These are phyloP conservation scores for Pythium plurisporium DNA, from an alignment of 352 stramenopile genomes.

Conservation along the genomic window DNA sequence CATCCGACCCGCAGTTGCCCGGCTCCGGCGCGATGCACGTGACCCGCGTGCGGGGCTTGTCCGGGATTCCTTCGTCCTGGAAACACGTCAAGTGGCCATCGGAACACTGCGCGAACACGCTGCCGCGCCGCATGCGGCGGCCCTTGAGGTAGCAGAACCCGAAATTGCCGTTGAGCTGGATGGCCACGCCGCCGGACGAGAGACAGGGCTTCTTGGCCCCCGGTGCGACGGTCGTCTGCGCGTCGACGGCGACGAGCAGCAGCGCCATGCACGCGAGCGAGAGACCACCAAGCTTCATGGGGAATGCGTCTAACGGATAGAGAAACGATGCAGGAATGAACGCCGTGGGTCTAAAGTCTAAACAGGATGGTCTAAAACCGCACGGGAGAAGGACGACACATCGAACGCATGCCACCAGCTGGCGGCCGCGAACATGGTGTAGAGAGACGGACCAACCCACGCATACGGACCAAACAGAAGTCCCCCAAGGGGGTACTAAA, in stretches of 20 bases:
- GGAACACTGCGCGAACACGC: slow-evolving; percentile 36
- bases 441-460: neutral
- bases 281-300: slow-evolving; percentile 9
- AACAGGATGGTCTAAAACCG: too few species aligned
- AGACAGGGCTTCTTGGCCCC: slow-evolving; percentile 29
- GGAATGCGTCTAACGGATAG: neutral
- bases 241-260: neutral
- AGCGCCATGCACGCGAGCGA: neutral
- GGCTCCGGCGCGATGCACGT: slow-evolving; percentile 29
- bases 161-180: slow-evolving; percentile 33
- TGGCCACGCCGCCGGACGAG: slow-evolving; percentile 25
- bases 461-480: neutral
- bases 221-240: slow-evolving; percentile 8
- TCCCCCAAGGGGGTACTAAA: neutral
- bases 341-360: too few species aligned
- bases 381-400: too few species aligned
- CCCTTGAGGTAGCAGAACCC: slow-evolving; percentile 47
- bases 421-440: slow-evolving; percentile 2
- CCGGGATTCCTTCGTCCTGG: slow-evolving; percentile 38
- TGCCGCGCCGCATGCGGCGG: slow-evolving; percentile 33
- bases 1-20: slow-evolving; percentile 28
- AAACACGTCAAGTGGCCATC: slow-evolving; percentile 36
- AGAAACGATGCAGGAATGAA: neutral
- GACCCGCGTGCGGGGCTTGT: slow-evolving; percentile 27
- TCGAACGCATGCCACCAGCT: too few species aligned